Evolutionary conservation across 371 early-diverging fungal species (phyloP), one percentile per base, ranked within the genome.

Genomic region (Zopfochytrium polystomum): DNA sequence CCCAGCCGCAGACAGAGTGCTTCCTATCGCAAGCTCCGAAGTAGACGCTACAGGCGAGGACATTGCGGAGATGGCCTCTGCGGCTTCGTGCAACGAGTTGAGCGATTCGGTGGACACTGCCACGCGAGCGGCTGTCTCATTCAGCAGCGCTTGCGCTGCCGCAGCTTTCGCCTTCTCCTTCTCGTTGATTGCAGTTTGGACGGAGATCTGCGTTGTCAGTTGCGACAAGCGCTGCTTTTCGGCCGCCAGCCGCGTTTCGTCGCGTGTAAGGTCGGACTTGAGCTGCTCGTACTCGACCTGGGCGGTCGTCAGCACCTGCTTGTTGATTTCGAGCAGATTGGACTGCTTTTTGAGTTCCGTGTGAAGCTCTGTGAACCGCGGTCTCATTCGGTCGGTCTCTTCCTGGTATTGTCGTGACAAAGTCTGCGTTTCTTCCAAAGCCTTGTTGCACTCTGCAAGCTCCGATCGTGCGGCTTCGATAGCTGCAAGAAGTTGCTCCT

Each of bases 231-330:
- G n/a, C 32, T 46, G 42, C 42, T 57, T 59, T 52, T 72, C 73
- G 11, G 44, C 48, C 47, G 70, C 72, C 18, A 71, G 27, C 45
- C 42, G 46, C 2, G 55, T 51, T 26, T 64, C 56, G 48, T 68
- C 68, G 11, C 58, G 15, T 33, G 63, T 25, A 23, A 67, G 32
- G 34, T 76, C 71, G 6, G 38, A 35, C 38, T 71, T 58, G 33
- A 75, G 27, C 48, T 57, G 62, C 48, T 72, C 50, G 52, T 75
- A 70, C 27, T 75, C 69, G 9, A 47, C 59, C 52, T 65, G 68
- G 1, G 66, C 61, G 42, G 35, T 45, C 26, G 33, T 35, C 46
- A 66, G 32, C 22, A 63, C 52, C 49, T 71, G 59, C 46, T 60
- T 46, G 47, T 71, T 68, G 43, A 68, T 58, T 43, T 70, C 72